Conservation (phyloP, 345 rosid genomes). For the Eutrema yunnanense region DNA sequence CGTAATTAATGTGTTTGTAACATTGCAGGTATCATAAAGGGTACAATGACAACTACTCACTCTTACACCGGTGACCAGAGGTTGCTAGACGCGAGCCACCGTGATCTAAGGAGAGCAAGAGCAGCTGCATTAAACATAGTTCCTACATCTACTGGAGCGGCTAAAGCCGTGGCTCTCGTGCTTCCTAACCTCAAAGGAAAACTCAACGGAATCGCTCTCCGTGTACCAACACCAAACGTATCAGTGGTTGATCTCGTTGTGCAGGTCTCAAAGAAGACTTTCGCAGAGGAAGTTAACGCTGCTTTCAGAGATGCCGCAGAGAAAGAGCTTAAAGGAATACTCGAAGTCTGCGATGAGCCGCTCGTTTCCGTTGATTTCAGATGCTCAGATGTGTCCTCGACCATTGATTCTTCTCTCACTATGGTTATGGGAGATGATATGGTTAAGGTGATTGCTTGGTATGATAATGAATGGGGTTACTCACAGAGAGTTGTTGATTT, state of each 20-base stretch:
- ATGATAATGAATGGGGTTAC: slow-evolving; percentile 98
- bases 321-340: slow-evolving; percentile 75
- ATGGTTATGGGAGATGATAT: slow-evolving; percentile 99
- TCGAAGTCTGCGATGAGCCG: slow-evolving; percentile 89
- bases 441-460: slow-evolving; percentile 99
- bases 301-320: slow-evolving; percentile 82
- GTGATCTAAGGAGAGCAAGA: slow-evolving; percentile 92
- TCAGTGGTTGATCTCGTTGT: slow-evolving; percentile 93
- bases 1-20: not conserved
- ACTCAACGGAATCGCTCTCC: slow-evolving; percentile 90
- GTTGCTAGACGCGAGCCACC: slow-evolving; percentile 89
- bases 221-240: slow-evolving; percentile 95
- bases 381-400: slow-evolving; percentile 77
- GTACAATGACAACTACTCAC: slow-evolving; percentile 98
- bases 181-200: slow-evolving; percentile 89
- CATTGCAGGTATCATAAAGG: slow-evolving; percentile 79
- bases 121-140: slow-evolving; percentile 97
- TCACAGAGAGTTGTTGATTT: slow-evolving; percentile 96
- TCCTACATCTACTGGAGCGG: slow-evolving; percentile 94
- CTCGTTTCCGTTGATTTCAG: slow-evolving; percentile 91
- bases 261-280: slow-evolving; percentile 87
- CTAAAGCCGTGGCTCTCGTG: slow-evolving; percentile 93
- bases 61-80: slow-evolving; percentile 99
- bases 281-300: slow-evolving; percentile 92
- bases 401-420: slow-evolving; percentile 83